These are phyloP conservation scores for Coniochaeta pulveracea DNA, from an alignment of 2,329 filamentous ascomycete genomes.

Conservation along the genomic window DNA sequence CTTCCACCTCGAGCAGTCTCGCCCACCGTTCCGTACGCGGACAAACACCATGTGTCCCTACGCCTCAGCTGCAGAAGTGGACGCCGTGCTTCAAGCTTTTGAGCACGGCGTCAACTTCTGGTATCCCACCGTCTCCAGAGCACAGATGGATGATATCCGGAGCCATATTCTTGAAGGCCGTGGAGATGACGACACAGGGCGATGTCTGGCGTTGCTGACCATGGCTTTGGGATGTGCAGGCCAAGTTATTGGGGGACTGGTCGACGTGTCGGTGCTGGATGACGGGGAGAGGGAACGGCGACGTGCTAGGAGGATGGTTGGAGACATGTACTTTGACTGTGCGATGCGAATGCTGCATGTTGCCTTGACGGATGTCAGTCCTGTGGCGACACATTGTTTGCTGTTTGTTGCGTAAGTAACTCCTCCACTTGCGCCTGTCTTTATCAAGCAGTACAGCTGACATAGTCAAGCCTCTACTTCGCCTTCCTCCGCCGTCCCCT, in stretches of 20 bases:
- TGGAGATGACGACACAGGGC: not conserved
- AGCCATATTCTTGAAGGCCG: slow-evolving; percentile 16
- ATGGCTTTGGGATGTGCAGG: slow-evolving; percentile 36
- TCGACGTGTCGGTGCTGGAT: slow-evolving; percentile 8
- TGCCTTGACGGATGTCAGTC: slow-evolving; percentile 32
- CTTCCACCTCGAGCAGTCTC: slow-evolving; percentile 33
- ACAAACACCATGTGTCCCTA: slow-evolving; percentile 28
- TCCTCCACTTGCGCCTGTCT: too few species aligned
- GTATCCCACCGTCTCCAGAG: slow-evolving; percentile 36
- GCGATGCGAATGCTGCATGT: slow-evolving; percentile 33
- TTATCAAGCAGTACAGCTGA: fast-evolving
- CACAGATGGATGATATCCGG: slow-evolving; percentile 22
- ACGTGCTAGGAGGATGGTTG: slow-evolving; percentile 21
- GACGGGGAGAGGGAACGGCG: slow-evolving; percentile 18
- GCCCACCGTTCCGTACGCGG: slow-evolving; percentile 22
- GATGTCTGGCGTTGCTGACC: slow-evolving; percentile 31
- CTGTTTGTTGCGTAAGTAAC: slow-evolving; percentile 34
- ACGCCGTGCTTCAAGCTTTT: slow-evolving; percentile 29
- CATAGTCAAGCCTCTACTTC: slow-evolving; percentile 28
- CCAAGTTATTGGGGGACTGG: slow-evolving; percentile 22
- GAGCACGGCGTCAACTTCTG: slow-evolving; percentile 37
- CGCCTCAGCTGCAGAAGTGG: slow-evolving; percentile 27
- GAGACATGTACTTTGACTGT: slow-evolving; percentile 31
- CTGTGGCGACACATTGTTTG: slow-evolving; percentile 34
- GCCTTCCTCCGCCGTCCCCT: slow-evolving; percentile 36